phyloP scores from a whole-genome alignment of 345 rosid genomes.

The Salix arbutifolia region DNA sequence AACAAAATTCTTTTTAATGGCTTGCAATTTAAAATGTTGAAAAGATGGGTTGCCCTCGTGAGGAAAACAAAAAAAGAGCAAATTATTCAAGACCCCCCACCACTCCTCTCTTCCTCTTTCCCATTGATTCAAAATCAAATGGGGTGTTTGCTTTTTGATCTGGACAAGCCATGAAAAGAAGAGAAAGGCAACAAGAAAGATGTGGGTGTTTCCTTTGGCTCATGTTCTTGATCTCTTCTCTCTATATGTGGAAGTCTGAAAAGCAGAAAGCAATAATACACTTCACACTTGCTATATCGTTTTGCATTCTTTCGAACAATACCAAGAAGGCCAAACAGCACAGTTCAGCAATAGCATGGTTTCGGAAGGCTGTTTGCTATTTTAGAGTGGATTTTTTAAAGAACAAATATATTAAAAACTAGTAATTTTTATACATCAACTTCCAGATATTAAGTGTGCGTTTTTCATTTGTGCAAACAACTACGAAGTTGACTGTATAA shows the following conservation, averaged over 20 bases:
- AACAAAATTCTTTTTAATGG: neutral
- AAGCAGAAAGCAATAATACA: neutral
- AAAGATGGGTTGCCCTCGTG: neutral
- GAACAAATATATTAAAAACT: too few species aligned
- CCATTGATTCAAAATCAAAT: neutral
- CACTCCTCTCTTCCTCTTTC: neutral
- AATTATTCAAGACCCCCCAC: neutral
- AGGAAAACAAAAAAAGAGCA: neutral
- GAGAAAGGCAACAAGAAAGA: constrained; percentile 8
- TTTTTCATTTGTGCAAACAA: too few species aligned
- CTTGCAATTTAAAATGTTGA: neutral
- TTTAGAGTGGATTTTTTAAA: too few species aligned
- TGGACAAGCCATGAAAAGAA: constrained; percentile 12
- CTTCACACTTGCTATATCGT: neutral
- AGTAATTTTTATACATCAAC: too few species aligned
- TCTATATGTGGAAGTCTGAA: constrained; percentile 10
- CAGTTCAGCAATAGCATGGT: neutral
- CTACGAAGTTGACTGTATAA: too few species aligned
- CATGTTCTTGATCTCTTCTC: neutral
- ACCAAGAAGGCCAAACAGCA: neutral
- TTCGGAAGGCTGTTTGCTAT: too few species aligned
- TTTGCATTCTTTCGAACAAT: neutral
- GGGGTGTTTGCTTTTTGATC: constrained; percentile 3
- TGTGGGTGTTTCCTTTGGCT: neutral
- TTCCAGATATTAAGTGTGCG: too few species aligned